Conservation (phyloP, 2,329 filamentous ascomycete genomes). For the Aspergillus tubingensis region DNA sequence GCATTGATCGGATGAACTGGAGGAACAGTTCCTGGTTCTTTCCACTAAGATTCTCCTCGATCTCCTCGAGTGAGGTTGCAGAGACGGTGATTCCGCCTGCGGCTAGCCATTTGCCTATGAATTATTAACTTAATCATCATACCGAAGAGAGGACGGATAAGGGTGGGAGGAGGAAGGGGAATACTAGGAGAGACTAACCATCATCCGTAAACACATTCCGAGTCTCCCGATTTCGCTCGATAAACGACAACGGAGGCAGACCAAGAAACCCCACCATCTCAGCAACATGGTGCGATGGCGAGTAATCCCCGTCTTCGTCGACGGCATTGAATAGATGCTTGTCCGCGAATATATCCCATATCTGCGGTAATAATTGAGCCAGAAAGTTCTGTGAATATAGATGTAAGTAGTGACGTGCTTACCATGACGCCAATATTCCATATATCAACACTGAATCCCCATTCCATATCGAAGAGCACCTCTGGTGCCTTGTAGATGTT, state of each 20-base stretch:
- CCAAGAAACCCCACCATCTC: not conserved
- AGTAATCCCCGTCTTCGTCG: not conserved
- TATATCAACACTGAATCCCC: slow-evolving; percentile 4
- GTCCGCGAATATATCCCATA: not conserved
- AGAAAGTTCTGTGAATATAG: too few relatives aligned
- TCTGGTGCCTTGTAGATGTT: slow-evolving; percentile 1
- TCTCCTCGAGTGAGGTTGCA: too few relatives aligned
- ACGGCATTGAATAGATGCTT: not conserved
- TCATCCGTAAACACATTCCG: not conserved
- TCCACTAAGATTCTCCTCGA: too few relatives aligned
- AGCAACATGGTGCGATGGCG: not conserved
- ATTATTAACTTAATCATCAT: too few relatives aligned
- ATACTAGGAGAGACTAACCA: not conserved
- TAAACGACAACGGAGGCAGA: not conserved
- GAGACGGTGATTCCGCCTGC: too few relatives aligned
- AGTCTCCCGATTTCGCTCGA: not conserved
- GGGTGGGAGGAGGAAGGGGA: too few relatives aligned
- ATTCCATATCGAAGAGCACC: slow-evolving; percentile 7
- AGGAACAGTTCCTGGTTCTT: too few relatives aligned
- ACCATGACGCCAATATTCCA: slow-evolving; percentile 11
- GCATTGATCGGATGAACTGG: too few relatives aligned
- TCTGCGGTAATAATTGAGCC: not conserved
- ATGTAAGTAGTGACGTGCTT: not conserved
- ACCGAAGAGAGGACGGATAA: too few relatives aligned
- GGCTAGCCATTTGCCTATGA: too few relatives aligned